These are phyloP conservation scores for Flagelloscypha sp. DNA, from an alignment of 768 basidiomycete species.

Conservation along the genomic window DNA sequence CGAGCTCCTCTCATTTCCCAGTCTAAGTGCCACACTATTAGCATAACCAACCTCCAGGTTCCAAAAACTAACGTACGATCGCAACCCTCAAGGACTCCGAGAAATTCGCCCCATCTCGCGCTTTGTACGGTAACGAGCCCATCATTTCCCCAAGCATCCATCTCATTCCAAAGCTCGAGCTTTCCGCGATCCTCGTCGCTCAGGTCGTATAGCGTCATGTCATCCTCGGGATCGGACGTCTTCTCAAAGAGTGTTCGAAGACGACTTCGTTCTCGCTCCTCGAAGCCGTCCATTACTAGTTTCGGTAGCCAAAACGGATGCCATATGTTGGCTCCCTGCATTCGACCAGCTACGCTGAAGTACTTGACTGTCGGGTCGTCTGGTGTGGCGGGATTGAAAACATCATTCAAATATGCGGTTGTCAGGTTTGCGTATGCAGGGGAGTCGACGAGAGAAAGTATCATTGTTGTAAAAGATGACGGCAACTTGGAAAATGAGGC, in stretches of 20 bases:
- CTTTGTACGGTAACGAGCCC: slow-evolving; percentile 88
- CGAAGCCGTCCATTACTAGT: slow-evolving; percentile 82
- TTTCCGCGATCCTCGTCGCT: slow-evolving; percentile 19
- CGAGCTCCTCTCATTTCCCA: slow-evolving; percentile 91
- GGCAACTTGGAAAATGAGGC: slow-evolving; percentile 61
- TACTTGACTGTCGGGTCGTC: slow-evolving; percentile 80
- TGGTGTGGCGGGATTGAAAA: slow-evolving; percentile 80
- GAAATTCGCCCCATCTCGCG: slow-evolving; percentile 93
- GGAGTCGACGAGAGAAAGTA: slow-evolving; percentile 86
- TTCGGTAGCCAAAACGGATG: slow-evolving; percentile 98
- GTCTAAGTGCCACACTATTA: too few species aligned
- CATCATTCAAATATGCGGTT: slow-evolving; percentile 65
- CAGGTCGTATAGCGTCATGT: too few species aligned
- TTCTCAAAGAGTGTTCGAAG: slow-evolving; percentile 30
- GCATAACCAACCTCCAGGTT: too few species aligned
- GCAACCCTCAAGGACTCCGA: slow-evolving; percentile 81
- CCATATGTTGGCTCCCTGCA: slow-evolving; percentile 59
- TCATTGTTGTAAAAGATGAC: slow-evolving; percentile 77
- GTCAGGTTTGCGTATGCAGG: slow-evolving; percentile 95
- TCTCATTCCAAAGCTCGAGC: slow-evolving; percentile 35
- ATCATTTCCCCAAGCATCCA: slow-evolving; percentile 75
- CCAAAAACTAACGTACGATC: slow-evolving; percentile 45
- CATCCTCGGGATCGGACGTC: too few species aligned
- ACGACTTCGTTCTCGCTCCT: slow-evolving; percentile 47
- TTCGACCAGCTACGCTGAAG: slow-evolving; percentile 83